Evolutionary conservation across 805 yeast species (phyloP), one percentile per base, ranked within the genome.

Genomic region (Candida yuanshanica): DNA sequence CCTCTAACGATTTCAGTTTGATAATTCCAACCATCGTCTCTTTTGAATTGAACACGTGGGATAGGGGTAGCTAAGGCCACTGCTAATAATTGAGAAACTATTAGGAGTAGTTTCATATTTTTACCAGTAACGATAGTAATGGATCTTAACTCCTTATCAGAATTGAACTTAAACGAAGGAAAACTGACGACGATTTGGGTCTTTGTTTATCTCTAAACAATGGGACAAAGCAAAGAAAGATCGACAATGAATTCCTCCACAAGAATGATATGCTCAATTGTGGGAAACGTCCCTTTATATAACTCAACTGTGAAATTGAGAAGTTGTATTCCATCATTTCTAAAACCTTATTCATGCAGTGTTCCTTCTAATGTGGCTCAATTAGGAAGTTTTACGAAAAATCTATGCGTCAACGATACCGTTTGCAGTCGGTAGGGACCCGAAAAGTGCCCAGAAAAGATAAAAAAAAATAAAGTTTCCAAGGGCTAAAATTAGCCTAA

Each of bases 1-100:
- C 81, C 81, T 39, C 46, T 41, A 13, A 56, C 36, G 26, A 47
- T 55, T 5, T 50, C 49, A 3, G 17, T 37, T 2, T 43, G 13
- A 34, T 56, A 56, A 33, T 52, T 50, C 59, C 59, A 56, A 8
- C 37, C 36, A 20, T 29, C 21, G 21, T 23, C 24, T 25, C 41
- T 18, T 25, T 22, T 37, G 29, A 33, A 20, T 27, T 27, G 31
- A 11, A 27, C n/a, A 27, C 31, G 16, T 20, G 38, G 24, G 14
- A 4, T 14, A 17, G 29, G n/a, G n/a, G n/a, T 33, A 26, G 18
- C 17, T 2, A 20, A n/a, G 22, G 16, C 18, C 7, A 25, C 32
- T 5, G 22, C 13, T 17, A 16, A 25, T 9, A 22, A n/a, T n/a
- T n/a, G 17, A 16, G 22, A 17, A 10, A 21, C 18, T 31, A 31